Evolutionary conservation across 2,329 filamentous ascomycete species (phyloP).

Genomic region (Aspergillus sp.): DNA sequence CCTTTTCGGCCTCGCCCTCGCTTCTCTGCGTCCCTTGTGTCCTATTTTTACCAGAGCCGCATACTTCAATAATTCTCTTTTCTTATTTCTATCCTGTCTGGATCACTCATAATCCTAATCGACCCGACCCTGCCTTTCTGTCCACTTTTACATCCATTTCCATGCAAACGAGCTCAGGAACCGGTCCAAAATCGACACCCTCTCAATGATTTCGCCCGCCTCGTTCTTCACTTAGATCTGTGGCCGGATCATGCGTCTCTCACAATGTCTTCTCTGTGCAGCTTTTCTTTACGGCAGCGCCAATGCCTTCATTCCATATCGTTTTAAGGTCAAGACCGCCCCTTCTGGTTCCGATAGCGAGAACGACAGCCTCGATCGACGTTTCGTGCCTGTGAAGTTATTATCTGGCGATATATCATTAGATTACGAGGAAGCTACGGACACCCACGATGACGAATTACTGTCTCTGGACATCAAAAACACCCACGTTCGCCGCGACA

Average conservation of each 20-base stretch:
- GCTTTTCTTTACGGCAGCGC: constrained; percentile 38
- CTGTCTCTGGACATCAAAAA: constrained; percentile 45
- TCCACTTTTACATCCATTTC: not conserved
- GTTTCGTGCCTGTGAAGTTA: constrained; percentile 40
- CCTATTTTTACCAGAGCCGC: constrained; percentile 12
- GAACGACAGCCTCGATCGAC: constrained; percentile 28
- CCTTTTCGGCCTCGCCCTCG: constrained; percentile 7
- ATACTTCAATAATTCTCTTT: constrained; percentile 6
- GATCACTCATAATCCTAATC: constrained; percentile 6
- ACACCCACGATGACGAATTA: constrained; percentile 20
- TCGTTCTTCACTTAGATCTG: constrained; percentile 15
- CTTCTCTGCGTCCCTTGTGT: constrained; percentile 8
- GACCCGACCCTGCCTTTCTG: not conserved
- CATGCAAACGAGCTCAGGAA: constrained; percentile 3
- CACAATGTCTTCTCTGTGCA: constrained; percentile 40
- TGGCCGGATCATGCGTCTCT: constrained; percentile 41
- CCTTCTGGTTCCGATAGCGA: constrained; percentile 22
- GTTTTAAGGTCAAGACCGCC: constrained; percentile 28
- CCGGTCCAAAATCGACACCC: not conserved
- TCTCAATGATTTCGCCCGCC: constrained; percentile 13
- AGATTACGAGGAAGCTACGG: constrained; percentile 23
- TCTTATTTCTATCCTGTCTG: not conserved
- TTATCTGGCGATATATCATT: constrained; percentile 22
- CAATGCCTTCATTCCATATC: constrained; percentile 51
- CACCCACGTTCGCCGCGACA: constrained; percentile 49